Evolutionary conservation across 2,329 filamentous ascomycete species (phyloP), one percentile per base, ranked within the genome.

Genomic region (Aspergillus arachidicola): DNA sequence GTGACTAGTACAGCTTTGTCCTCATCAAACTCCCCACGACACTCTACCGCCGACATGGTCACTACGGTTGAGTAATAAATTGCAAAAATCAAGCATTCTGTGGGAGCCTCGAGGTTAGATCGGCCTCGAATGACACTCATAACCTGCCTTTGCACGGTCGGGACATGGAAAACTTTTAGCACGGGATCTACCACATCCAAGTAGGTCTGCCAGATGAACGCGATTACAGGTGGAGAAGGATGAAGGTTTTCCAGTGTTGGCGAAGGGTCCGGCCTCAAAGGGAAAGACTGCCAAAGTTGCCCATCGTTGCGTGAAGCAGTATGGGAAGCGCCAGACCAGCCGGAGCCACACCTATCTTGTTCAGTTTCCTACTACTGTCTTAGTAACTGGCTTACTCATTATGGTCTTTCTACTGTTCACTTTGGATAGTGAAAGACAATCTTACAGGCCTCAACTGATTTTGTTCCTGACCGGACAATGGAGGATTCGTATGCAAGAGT

Each of bases 111-210:
- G 19, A 43, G 12, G 9, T 19, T 46, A n/a, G 21, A 32, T 6
- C 41, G 43, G 12, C 46, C 51, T 60, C 21, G 43, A n/a, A 61
- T 51, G 80, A 61, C 79, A 16, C 80, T 75, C 28, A 83, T 68
- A n/a, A 87, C 72, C 0, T 78, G 79, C 5, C 79, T 78, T 66
- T 85, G 81, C 21, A 83, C 75, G 10, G 81, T 83, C 1, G 85
- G 85, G 1, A 82, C 75, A 68, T 88, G 86, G 16, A 87, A 72
- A 3, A 87, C 77, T 66, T 87, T 87, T 65, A 87, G 75, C 3
- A 87, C 69, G 0, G 85, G 84, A 70, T 87, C 85, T 19, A 87
- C 83, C 11, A 57, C 57, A 16, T 69, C 67, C 23, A 72, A 23
- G 41, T 68, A 72, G 30, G 36, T 66, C 48, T 71, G 69, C 70